These are phyloP conservation scores for Phytophthora macrochlamydospora DNA, from an alignment of 352 stramenopile genomes.

Conservation along the genomic window DNA sequence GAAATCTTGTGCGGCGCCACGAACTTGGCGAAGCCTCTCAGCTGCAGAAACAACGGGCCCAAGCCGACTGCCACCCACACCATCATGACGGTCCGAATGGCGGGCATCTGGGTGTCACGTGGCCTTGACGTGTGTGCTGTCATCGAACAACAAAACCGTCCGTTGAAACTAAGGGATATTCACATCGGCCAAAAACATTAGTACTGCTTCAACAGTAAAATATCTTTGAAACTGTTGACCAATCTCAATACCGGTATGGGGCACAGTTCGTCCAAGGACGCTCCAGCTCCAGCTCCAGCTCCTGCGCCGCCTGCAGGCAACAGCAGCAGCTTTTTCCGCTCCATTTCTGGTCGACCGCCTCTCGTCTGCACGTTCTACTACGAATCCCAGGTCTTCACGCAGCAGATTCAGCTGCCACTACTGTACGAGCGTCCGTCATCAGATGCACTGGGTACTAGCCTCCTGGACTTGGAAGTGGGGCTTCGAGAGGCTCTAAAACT, in stretches of 20 bases:
- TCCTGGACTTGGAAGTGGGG: conserved; percentile 80
- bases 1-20: conserved; percentile 32
- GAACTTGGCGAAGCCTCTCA: conserved; percentile 26
- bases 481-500: conserved; percentile 70
- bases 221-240: not conserved
- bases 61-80: conserved; percentile 22
- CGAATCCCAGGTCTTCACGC: conserved; percentile 49
- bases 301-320: not conserved
- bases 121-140: not conserved
- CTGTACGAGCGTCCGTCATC: conserved; percentile 56
- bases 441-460: conserved; percentile 47
- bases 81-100: conserved; percentile 12
- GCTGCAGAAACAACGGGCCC: conserved; percentile 26
- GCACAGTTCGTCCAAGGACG: conserved; percentile 18
- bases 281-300: not conserved
- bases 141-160: not conserved
- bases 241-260: conserved; percentile 10
- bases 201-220: not conserved
- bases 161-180: not conserved
- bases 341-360: conserved; percentile 44
- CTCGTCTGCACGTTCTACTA: conserved; percentile 81
- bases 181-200: not conserved
- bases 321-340: conserved; percentile 17
- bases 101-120: conserved; percentile 2
- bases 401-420: conserved; percentile 66